Evolutionary conservation across 2,329 filamentous ascomycete species (phyloP).

Genomic region (Chaetomium sp.): DNA sequence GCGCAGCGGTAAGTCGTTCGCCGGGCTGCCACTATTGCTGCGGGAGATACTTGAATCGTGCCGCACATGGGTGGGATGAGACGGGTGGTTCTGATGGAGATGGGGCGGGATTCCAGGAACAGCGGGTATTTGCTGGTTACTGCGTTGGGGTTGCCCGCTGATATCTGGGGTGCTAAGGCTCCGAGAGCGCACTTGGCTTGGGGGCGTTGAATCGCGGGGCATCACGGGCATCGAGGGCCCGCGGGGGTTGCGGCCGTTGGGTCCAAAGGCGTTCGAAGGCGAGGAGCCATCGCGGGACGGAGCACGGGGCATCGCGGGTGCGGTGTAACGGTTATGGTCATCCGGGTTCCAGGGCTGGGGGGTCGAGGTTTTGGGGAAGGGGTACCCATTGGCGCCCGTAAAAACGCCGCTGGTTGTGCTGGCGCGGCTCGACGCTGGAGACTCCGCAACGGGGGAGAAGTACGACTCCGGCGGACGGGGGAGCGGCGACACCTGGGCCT

Average conservation of each 20-base stretch:
- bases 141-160: slow-evolving; percentile 59
- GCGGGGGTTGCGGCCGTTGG: slow-evolving; percentile 59
- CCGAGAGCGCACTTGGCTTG: slow-evolving; percentile 61
- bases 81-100: slow-evolving; percentile 56
- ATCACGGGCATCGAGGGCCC: slow-evolving; percentile 76
- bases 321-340: slow-evolving; percentile 74
- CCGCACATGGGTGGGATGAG: slow-evolving; percentile 45
- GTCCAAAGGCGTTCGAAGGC: slow-evolving; percentile 54
- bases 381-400: slow-evolving; percentile 39
- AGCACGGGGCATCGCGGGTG: slow-evolving; percentile 75
- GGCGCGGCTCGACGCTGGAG: slow-evolving; percentile 67
- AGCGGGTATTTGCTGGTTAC: slow-evolving; percentile 50
- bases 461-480: slow-evolving; percentile 71
- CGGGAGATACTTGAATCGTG: slow-evolving; percentile 61
- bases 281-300: slow-evolving; percentile 71
- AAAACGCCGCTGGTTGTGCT: slow-evolving; percentile 73
- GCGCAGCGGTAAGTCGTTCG: slow-evolving; percentile 58
- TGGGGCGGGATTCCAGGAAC: slow-evolving; percentile 73
- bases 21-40: slow-evolving; percentile 77
- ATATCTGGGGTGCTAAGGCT: slow-evolving; percentile 96
- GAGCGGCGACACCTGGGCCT: slow-evolving; percentile 58
- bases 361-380: slow-evolving; percentile 68
- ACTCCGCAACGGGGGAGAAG: slow-evolving; percentile 82
- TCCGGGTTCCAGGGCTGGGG: slow-evolving; percentile 62
- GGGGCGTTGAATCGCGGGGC: slow-evolving; percentile 44